These are phyloP conservation scores for Orbilia oligospora DNA, from an alignment of 2,329 filamentous ascomycete species.

Conservation along the genomic window DNA sequence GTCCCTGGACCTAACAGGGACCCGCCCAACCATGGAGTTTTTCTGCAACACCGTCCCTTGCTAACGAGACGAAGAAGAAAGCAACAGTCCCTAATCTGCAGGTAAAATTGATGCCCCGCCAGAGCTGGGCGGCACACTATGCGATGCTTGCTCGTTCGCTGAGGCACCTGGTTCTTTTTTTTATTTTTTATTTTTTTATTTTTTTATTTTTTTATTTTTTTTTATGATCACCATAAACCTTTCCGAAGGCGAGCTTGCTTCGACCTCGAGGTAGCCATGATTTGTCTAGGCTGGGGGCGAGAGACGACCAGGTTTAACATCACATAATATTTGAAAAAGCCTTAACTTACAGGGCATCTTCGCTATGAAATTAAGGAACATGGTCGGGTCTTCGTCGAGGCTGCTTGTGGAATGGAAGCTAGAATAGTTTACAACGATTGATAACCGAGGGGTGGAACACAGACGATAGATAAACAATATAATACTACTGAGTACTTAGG, in stretches of 20 bases:
- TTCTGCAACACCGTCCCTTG: constrained; percentile 59
- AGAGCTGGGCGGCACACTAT: constrained; percentile 56
- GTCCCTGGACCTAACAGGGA: constrained; percentile 51
- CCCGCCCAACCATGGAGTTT: constrained; percentile 57
- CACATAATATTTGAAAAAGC: constrained; percentile 40
- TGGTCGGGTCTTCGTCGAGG: constrained; percentile 24
- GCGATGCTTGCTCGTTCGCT: constrained; percentile 35
- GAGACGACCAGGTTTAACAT: constrained; percentile 21
- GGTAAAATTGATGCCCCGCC: constrained; percentile 61
- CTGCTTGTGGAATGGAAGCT: constrained; percentile 32
- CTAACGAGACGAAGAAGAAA: constrained; percentile 55
- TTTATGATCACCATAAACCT: constrained; percentile 37
- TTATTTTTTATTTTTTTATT: constrained; percentile 8
- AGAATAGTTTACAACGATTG: constrained; percentile 30
- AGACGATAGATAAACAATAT: constrained; percentile 41
- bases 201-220: constrained; percentile 14
- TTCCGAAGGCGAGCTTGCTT: constrained; percentile 44
- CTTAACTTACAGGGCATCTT: constrained; percentile 28
- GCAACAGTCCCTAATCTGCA: constrained; percentile 59
- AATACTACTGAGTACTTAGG: too few species aligned
- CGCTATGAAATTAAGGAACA: constrained; percentile 44
- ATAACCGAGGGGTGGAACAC: constrained; percentile 24
- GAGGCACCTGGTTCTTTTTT: constrained; percentile 39
- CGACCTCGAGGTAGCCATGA: constrained; percentile 26
- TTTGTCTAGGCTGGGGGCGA: constrained; percentile 23